Base-by-base conservation (phyloP, 176 grass and related monocot species). In the Elymus sibiricus region DNA sequence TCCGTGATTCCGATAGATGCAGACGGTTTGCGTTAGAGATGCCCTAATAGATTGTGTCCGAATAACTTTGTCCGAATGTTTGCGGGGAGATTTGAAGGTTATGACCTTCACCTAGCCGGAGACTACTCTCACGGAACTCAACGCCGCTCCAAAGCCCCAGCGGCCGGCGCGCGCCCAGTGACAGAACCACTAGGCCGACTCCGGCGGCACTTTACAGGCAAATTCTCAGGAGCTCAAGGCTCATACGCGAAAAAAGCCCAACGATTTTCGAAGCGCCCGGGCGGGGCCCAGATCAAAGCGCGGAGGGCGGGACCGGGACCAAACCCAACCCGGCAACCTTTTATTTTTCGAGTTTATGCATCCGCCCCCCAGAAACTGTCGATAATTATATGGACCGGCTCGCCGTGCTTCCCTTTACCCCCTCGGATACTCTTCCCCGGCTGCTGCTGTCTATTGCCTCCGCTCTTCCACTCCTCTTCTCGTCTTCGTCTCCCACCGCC, bases 371-470 rank as follows among this genome's bases (percentile, higher is more conserved):
- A 47, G 2, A 4, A 42, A 12, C 16, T 21, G 4, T 4, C 16
- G 9, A 31, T 32, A 76, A 76, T 76, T 31, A 53, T 53, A 46
- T 16, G 4, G 4, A 21, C 1, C 3, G 15, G 0, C 15, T 21
- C 44, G 2, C 25, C 46, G 3, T 46, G 40, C 39, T 51, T 19
- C 71, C 13, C 59, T 74, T 14, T 5, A 22, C 17, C 43, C 62
- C 77, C 38, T 89, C 40, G 82, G 82, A 86, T 89, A 82, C 90
- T 79, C 51, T 25, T 27, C 74, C 85, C 40, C 24, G 7, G 40
- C 71, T 28, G 70, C 40, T 74, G 15, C 27, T 64, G 28, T 51
- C 47, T 51, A 51, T 51, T 53, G 49, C 49, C 49, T 53, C 16
- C 49, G 49, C 49, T 53, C 16, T 53, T 53, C 49, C 70, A 31